Conservation (phyloP, 148 eudicot genomes). For the Rhododendron mucronatum region DNA sequence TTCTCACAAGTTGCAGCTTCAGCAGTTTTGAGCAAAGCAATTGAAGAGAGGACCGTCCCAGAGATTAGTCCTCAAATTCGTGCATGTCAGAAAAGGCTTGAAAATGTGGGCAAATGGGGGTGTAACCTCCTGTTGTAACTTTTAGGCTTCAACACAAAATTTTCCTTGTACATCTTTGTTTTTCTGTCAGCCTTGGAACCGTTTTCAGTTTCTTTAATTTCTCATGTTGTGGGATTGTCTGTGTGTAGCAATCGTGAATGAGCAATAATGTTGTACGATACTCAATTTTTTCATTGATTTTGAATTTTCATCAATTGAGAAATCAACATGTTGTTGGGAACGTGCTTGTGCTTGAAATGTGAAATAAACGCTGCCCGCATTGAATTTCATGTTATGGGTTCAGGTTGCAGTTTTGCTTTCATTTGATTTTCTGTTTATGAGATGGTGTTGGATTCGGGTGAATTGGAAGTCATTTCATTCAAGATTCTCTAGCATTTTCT, state of each 20-base stretch:
- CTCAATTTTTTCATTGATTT: not conserved
- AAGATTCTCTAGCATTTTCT: not conserved
- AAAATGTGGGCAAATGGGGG: not conserved
- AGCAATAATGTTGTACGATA: not conserved
- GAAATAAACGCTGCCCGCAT: not conserved
- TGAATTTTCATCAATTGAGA: not conserved
- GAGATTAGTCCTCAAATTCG: not conserved
- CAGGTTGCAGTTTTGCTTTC: not conserved
- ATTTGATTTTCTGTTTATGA: not conserved
- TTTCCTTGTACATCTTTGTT: not conserved
- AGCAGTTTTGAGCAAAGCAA: not conserved
- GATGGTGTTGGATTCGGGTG: not conserved
- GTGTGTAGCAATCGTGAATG: not conserved
- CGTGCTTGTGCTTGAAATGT: not conserved
- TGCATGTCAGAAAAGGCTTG: not conserved
- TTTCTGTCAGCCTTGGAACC: not conserved
- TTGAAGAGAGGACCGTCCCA: not conserved
- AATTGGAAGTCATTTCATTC: not conserved
- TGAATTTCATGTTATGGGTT: not conserved
- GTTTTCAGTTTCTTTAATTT: not conserved
- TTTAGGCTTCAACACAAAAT: not conserved
- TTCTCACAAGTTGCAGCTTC: conserved; percentile 6
- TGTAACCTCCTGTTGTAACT: not conserved
- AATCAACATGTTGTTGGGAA: not conserved
- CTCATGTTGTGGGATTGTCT: not conserved